Base-by-base conservation (phyloP, 148 eudicot genomes). In the Vaccinium macrocarpon region DNA sequence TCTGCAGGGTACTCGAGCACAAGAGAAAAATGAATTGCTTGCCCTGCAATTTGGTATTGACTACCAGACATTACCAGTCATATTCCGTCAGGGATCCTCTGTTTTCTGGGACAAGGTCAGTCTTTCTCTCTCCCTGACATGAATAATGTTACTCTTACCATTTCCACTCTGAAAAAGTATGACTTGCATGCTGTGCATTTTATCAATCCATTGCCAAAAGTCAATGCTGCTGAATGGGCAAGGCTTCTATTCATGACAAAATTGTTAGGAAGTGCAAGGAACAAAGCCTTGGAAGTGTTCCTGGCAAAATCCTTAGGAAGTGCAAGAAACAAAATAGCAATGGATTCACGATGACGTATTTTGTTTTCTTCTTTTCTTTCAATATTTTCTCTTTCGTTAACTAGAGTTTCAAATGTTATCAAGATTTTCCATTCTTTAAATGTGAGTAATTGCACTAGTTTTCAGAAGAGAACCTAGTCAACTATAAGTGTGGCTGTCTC, bases 81-180 rank as follows among this genome's bases (percentile, higher is more conserved):
- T 94, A 85, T 95, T 90, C 86, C 94, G 96, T 15, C 87, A 78
- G 50, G 98, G 96, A 57, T 92, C 98, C 27, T 93, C 91, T 82
- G 91, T 95, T 82, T 93, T 88, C 83, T 84, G 92, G 94, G 94
- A 91, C 76, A 66, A 83, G 84, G 87, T 87, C 76, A 82, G 72
- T 83, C 75, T 79, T 29, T 80, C 76, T 87, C 79, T 64, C 59
- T 42, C 56, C 2, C 68, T 25, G 32, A 23, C 62, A 10, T 32
- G 42, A 18, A 23, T 27, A 52, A 42, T 23, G 42, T 23, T 49
- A 49, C 12, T 55, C 18, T 79, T 79, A 32, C 18, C 29, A 50
- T 25, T 77, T 78, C 25, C 50, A 50, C 78, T 11, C 1, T 49
- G 13, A 10, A 49, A 10, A 42, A 8, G 13, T 19, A 21, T 16